Evolutionary conservation across 2,329 filamentous ascomycete genomes (phyloP).

Genomic region (Aspergillus piperis): DNA sequence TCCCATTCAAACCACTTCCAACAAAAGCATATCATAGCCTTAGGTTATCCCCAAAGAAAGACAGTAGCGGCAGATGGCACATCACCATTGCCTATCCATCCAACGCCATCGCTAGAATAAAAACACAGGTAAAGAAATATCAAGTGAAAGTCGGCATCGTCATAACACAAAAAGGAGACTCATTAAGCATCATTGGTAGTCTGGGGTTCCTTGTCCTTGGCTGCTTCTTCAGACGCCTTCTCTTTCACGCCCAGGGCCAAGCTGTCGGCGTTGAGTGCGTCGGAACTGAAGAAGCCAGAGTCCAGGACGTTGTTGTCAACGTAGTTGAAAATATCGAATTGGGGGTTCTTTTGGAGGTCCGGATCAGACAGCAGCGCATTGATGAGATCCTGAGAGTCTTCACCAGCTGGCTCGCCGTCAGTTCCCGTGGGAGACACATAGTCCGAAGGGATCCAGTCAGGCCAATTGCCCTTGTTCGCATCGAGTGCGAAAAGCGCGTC

Average conservation of each 20-base stretch:
- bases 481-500: slow-evolving; percentile 34
- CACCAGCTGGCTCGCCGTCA: slow-evolving; percentile 23
- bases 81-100: slow-evolving; percentile 2
- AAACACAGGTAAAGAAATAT: slow-evolving; percentile 5
- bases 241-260: slow-evolving; percentile 26
- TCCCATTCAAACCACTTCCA: background rate
- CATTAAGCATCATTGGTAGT: slow-evolving; percentile 22
- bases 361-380: slow-evolving; percentile 39
- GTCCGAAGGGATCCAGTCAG: slow-evolving; percentile 40
- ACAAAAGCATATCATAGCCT: too few relatives aligned
- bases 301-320: slow-evolving; percentile 34
- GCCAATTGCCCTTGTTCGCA: slow-evolving; percentile 34
- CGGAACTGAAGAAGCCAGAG: slow-evolving; percentile 40
- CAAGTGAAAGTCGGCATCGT: slow-evolving; percentile 3
- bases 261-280: slow-evolving; percentile 32
- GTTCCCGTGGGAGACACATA: slow-evolving; percentile 37
- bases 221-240: slow-evolving; percentile 19
- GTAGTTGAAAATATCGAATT: slow-evolving; percentile 36
- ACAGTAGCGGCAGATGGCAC: background rate
- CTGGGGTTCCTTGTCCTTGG: slow-evolving; percentile 16
- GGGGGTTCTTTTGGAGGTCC: slow-evolving; percentile 31
- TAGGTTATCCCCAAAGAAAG: slow-evolving; percentile 2
- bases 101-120: slow-evolving; percentile 22
- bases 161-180: slow-evolving; percentile 18
- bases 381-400: slow-evolving; percentile 36